Evolutionary conservation across 768 basidiomycete species (phyloP).

Genomic region (Podaxis mareebaensis): DNA sequence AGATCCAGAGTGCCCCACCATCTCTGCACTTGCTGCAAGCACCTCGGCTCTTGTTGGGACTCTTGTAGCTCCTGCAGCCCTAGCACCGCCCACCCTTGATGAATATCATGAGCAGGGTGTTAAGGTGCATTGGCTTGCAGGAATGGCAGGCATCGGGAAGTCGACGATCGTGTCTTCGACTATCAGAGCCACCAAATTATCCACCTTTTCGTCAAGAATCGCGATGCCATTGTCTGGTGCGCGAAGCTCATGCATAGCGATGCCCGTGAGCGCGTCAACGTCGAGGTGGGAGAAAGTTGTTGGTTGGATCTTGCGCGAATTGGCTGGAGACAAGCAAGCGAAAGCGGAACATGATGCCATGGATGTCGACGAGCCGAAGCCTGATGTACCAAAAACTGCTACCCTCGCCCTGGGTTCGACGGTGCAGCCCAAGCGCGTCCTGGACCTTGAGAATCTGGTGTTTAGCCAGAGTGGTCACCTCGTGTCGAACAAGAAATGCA

Average conservation of each 20-base stretch:
- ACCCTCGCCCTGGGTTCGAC: constrained; percentile 87
- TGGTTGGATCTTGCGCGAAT: constrained; percentile 91
- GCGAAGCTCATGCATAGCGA: constrained; percentile 91
- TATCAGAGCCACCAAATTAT: constrained; percentile 90
- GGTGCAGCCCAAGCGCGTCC: constrained; percentile 78
- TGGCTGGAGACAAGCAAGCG: constrained; percentile 77
- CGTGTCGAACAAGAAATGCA: constrained; percentile 99
- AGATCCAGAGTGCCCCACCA: no score
- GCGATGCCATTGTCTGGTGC: constrained; percentile 96
- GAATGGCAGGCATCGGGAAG: no score
- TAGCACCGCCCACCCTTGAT: no score
- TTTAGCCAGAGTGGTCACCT: constrained; percentile 95
- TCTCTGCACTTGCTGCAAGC: no score
- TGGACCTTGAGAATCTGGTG: constrained; percentile 92
- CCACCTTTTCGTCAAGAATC: constrained; percentile 89
- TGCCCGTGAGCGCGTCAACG: constrained; percentile 85
- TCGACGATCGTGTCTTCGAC: constrained; percentile 60
- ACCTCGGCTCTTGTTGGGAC: no score
- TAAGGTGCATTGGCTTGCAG: no score
- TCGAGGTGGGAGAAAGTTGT: constrained; percentile 98
- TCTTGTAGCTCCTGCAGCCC: no score
- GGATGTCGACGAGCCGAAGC: constrained; percentile 69
- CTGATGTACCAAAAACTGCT: constrained; percentile 73
- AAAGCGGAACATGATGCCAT: constrained; percentile 54
- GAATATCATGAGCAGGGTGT: no score